Evolutionary conservation across 2,329 filamentous ascomycete genomes (phyloP), one percentile per base, ranked within the genome.

Genomic region (Pseudogymnoascus sp.): DNA sequence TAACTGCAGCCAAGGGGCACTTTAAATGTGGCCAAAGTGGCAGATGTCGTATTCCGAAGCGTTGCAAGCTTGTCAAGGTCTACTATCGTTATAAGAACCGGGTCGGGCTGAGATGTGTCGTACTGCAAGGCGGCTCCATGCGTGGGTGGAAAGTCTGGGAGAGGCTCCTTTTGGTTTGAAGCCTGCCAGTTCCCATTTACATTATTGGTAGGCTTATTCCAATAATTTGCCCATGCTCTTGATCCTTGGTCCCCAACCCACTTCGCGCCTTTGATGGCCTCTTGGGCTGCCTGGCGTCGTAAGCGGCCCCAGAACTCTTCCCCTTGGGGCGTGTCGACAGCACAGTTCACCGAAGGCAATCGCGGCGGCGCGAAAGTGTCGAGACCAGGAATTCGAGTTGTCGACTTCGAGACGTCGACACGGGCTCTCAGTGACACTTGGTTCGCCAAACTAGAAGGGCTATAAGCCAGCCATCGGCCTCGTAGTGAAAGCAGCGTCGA

Each of bases 161-260:
- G 59, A 63, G 67, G 63, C 67, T 71, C 68, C 40, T 68, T 65
- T 44, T 72, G 70, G 53, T 71, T 71, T 13, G 65, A 26, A 29
- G 62, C 19, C n/a, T 47, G 21, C 50, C 38, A 62, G 35, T 31
- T 29, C 7, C 35, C 47, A 14, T 37, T 37, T 79, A 50, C 81
- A 81, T 60, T 61, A 31, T 42, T 59, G 59, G 78, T 67, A 64
- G 79, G 73, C 72, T 83, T 80, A 70, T 89, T 91, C 84, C 89
- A 92, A 76, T 95, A 93, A 70, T 82, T 88, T 70, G 91, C 91
- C 83, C 89, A 91, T 8, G 87, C 87, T 72, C 91, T 87, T 70
- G 86, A 80, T 21, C 90, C 86, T 72, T 92, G 89, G 70, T 92
- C 89, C 2, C 88, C 86, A 63, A 91, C 84, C 86, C 88, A 92